Base-by-base conservation (phyloP, 176 grass and related monocot genomes). In the Oryza longistaminata region DNA sequence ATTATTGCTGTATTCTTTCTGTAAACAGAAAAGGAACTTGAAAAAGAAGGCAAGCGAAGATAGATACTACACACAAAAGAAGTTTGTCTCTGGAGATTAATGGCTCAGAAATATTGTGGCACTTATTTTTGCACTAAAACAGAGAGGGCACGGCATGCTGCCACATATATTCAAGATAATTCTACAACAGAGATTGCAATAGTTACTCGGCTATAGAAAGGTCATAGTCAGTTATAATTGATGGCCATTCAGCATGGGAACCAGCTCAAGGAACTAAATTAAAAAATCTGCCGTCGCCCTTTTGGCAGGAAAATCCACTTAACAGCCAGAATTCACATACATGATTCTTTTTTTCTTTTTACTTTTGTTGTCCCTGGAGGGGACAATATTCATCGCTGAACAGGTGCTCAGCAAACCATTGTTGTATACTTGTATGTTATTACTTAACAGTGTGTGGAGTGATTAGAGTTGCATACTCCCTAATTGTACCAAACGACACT, bases 11-110 rank as follows among this genome's bases (percentile, higher is more conserved):
- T 37, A 76, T 31, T 48, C 40, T 68, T 86, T 62, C n/a, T 9
- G 48, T 76, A 22, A 78, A 72, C 91, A 97, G 94, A 93, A 74
- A 90, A 86, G 94, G 61, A 97, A 97, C 66, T 78, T 92, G 49
- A 93, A 93, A 89, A 97, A 97, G 85, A 97, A 92, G 83, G 89
- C 77, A 9, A 97, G 91, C 43, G 94, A 97, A 92, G 87, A 93
- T 72, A 91, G 68, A 79, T 94, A 97, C 81, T 97, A 97, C 60
- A 71, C 94, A 58, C 84, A 92, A 71, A 97, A 97, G 94, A 90
- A 91, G 71, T 97, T 97, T 82, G 82, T 97, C 75, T 85, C 79
- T 1, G 94, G 85, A 90, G 91, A 97, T 84, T 97, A 87, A 86
- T 79, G 26, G 77, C 49, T 44, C 48, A 78, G 45, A 72, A 76